Evolutionary conservation across 1,139 yeast genomes (phyloP), one percentile per base, ranked within the genome.

Genomic region (Yamadazyma sp.): DNA sequence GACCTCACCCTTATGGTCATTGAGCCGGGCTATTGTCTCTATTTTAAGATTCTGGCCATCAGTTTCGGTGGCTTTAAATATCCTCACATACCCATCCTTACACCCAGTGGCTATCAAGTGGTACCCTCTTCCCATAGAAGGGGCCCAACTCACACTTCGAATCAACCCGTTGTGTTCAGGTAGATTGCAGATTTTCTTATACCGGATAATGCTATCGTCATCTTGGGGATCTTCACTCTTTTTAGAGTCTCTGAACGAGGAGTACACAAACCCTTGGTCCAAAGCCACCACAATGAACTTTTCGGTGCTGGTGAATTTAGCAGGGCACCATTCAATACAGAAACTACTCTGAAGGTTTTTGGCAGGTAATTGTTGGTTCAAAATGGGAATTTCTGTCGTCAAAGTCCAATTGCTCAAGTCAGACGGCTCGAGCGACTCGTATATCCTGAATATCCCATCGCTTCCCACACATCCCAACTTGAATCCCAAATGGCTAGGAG

Each of bases 61-160:
- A 41, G 48, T 54, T 57, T 61, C 86, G 69, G 34, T 71, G 3
- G 89, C 72, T 59, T 85, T 86, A 69, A 84, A 90, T 3, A 92
- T 84, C 38, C 97, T 75, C 14, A 92, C 90, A 53, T 71, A 81
- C 0, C 97, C 98, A 59, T 92, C 98, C 59, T 89, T 89, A 57
- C 96, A 88, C 2, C 95, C 98, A 0, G 97, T 90, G 1, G 98
- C 98, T 33, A 92, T 74, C 37, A 89, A 66, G 53, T 92, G 96
- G 58, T 81, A 86, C 43, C 83, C 81, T 48, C 96, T 71, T 2
- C 97, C 98, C 85, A 90, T 87, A 0, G 95, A 82, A 6, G 97
- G 97, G 0, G 97, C 98, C 98, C 98, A 92, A 33, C 94, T 77
- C 7, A 92, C 89, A 27, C 92, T 86, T 48, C 97, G 70, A 31